Base-by-base conservation (phyloP, 2,329 filamentous ascomycete species). In the Elsinoe australis region DNA sequence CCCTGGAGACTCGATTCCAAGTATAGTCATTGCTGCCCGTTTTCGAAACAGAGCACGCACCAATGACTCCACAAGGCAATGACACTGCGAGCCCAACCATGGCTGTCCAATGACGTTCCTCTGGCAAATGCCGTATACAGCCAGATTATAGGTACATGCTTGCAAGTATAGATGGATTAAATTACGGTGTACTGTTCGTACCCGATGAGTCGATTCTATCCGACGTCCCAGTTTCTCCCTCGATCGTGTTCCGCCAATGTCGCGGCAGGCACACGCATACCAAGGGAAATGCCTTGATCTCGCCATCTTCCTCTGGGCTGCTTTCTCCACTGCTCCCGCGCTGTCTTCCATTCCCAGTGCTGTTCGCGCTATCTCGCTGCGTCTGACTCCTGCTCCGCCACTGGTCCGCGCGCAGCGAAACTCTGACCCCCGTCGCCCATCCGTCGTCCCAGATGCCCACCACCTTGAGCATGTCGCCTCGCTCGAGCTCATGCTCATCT, bases 381-480 rank as follows among this genome's bases (percentile, higher is more conserved):
- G 92, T 53, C 92, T 80, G 61, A 94, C 88, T 26, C 80, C 71
- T 59, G 85, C 82, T 21, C 53, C 55, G 86, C 81, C 87, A 95
- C 54, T 95, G 87, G 52, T 96, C 90, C 2, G 88, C 88, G 49
- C 80, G 77, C 58, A 94, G 86, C 47, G 83, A 76, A 49, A 94
- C 71, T 61, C 94, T 75, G 49, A 95, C 77, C 58, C 92, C 92
- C 1, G 92, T 98, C 8, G 92, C 92, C 92, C 92, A 98, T 38
- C 92, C 92, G 64, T 98, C 92, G 60, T 98, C 92, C 92, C 92
- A 98, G 56, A 98, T 98, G 53, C 92, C 92, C 24, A 96, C 84
- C 10, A 98, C 83, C 70, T 95, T 96, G 60, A 98, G 76, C 89
- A 98, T 95, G 62, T 98, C 92, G 47, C 92, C 92, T 51, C 92